These are phyloP conservation scores for Dothiorella sarmentorum DNA, from an alignment of 2,329 filamentous ascomycete genomes.

Conservation along the genomic window DNA sequence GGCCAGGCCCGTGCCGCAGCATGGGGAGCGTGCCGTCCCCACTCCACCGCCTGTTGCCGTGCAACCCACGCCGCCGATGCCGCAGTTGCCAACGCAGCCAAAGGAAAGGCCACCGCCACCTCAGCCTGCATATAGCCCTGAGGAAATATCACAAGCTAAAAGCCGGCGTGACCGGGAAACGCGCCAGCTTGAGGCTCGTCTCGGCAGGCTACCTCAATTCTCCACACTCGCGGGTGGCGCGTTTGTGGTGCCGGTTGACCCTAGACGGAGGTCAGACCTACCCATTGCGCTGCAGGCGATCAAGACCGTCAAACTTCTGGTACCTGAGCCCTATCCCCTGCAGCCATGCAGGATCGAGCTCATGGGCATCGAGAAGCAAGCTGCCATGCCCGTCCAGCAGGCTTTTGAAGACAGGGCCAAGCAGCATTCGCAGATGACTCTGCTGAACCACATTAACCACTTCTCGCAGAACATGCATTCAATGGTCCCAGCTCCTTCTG, in stretches of 20 bases:
- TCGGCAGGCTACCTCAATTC: conserved; percentile 65
- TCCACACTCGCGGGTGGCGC: conserved; percentile 67
- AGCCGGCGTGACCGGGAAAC: conserved; percentile 62
- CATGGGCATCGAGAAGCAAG: conserved; percentile 58
- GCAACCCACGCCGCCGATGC: background rate
- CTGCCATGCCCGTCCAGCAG: conserved; percentile 62
- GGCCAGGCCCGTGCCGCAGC: conserved; percentile 6
- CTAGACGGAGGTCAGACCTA: conserved; percentile 58
- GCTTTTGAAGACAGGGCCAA: conserved; percentile 60
- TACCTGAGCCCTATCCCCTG: conserved; percentile 70
- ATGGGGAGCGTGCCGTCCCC: conserved; percentile 7
- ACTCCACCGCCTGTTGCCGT: background rate
- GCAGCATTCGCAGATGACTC: conserved; percentile 57
- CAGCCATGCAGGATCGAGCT: conserved; percentile 64
- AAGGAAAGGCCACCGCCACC: conserved; percentile 3
- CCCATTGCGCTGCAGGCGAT: conserved; percentile 60
- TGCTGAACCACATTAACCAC: conserved; percentile 74
- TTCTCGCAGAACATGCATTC: conserved; percentile 67
- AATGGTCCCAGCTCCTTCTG: conserved; percentile 49
- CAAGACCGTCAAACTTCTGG: conserved; percentile 63
- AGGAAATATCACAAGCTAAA: conserved; percentile 62
- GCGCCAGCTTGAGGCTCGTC: conserved; percentile 70
- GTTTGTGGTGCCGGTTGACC: conserved; percentile 68
- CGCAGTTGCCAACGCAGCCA: conserved; percentile 7
- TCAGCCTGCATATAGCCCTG: conserved; percentile 28